Evolutionary conservation across 805 yeast genomes (phyloP).

Genomic region (Tetrapisispora namnaoensis): DNA sequence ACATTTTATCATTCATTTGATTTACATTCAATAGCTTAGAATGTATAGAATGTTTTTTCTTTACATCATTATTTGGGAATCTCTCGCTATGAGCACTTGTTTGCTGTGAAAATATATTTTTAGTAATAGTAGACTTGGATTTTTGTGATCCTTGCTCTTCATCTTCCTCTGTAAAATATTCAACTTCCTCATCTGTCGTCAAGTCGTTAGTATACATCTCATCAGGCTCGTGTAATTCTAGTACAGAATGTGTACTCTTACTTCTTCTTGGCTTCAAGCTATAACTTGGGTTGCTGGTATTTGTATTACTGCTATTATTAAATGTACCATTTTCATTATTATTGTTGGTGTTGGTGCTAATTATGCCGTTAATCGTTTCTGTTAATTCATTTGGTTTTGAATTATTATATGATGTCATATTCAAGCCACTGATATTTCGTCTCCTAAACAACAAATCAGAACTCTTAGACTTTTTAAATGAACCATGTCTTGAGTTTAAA

Average conservation of each 20-base stretch:
- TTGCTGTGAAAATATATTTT: conserved; percentile 1
- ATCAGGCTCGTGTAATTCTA: conserved; percentile 19
- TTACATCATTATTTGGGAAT: neutral
- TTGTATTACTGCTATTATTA: neutral
- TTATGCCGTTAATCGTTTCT: neutral
- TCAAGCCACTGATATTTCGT: conserved; percentile 24
- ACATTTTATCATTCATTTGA: neutral
- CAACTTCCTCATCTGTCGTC: conserved; percentile 33
- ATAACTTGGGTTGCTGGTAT: conserved; percentile 5
- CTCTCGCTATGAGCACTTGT: neutral
- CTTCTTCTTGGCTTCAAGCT: conserved; percentile 25
- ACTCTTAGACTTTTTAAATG: conserved; percentile 21
- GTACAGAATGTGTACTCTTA: conserved; percentile 21
- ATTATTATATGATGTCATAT: conserved; percentile 17
- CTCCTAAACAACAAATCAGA: conserved; percentile 23
- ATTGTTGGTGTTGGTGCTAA: neutral
- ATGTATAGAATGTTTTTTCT: neutral
- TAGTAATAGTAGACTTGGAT: neutral
- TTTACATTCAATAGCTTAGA: neutral
- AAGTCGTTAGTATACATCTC: conserved; percentile 19
- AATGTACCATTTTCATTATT: neutral
- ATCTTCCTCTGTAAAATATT: conserved; percentile 32
- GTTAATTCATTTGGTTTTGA: neutral
- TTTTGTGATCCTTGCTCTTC: conserved; percentile 4
- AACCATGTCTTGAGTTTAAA: conserved; percentile 2